Conservation (phyloP, 169 alveolate species). For the Plasmodium knowlesi region DNA sequence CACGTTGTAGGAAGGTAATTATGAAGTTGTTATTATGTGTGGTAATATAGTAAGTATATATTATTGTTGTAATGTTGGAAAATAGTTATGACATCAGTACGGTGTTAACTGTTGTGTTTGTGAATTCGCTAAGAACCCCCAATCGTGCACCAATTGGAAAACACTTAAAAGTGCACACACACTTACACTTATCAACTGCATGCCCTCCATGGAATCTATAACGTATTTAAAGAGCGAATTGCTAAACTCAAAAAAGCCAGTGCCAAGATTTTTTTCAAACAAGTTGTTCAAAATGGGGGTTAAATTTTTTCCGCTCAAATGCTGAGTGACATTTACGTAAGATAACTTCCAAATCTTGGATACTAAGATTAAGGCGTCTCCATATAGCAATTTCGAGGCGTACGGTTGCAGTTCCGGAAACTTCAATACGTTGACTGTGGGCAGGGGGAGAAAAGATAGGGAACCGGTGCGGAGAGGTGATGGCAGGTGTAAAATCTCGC, state of each 20-base stretch:
- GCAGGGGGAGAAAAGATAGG: background rate
- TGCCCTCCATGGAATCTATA: constrained; percentile 8
- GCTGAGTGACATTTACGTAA: constrained; percentile 37
- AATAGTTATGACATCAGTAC: background rate
- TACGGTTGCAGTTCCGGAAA: constrained; percentile 22
- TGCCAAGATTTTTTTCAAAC: constrained; percentile 61
- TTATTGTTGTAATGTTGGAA: background rate
- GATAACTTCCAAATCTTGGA: constrained; percentile 74
- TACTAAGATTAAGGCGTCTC: constrained; percentile 67
- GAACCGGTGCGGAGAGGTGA: background rate
- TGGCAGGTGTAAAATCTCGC: background rate
- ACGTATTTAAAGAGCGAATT: constrained; percentile 51
- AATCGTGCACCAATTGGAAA: background rate
- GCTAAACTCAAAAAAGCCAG: constrained; percentile 74
- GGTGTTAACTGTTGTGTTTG: background rate
- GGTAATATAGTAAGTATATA: too few relatives aligned
- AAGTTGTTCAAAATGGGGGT: constrained; percentile 38
- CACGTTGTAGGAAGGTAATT: background rate
- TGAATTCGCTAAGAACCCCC: background rate
- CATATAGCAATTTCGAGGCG: constrained; percentile 52
- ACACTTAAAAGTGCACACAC: background rate
- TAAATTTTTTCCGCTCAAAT: constrained; percentile 29
- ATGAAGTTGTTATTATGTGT: background rate
- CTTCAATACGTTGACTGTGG: constrained; percentile 17
- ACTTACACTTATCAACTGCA: constrained; percentile 52